These are phyloP conservation scores for Crassisporium funariophilum DNA, from an alignment of 768 basidiomycete genomes.

Conservation along the genomic window DNA sequence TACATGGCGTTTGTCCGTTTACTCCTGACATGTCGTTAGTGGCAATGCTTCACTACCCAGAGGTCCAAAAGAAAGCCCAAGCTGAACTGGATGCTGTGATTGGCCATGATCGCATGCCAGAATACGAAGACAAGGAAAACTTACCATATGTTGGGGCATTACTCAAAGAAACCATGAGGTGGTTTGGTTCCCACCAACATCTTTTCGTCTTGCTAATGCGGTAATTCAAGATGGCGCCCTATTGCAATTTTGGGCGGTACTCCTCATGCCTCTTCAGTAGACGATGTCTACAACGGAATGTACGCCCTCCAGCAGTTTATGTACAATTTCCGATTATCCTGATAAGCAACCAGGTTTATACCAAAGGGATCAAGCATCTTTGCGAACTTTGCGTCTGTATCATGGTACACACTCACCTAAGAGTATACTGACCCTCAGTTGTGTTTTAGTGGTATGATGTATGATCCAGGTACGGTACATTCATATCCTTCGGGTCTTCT, in stretches of 20 bases:
- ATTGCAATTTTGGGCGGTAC: conserved; percentile 35
- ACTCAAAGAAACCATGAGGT: conserved; percentile 41
- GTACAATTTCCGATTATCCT: background rate
- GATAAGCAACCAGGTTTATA: conserved; percentile 25
- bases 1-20: too few species aligned
- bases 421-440: background rate
- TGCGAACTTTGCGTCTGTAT: conserved; percentile 34
- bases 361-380: conserved; percentile 41
- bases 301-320: conserved; percentile 9
- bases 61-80: conserved; percentile 41
- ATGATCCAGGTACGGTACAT: conserved; percentile 27
- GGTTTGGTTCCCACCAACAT: background rate
- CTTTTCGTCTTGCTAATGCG: background rate
- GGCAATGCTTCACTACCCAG: conserved; percentile 41
- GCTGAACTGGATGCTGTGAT: conserved; percentile 39
- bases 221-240: conserved; percentile 32
- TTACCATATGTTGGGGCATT: conserved; percentile 40
- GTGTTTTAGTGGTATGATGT: conserved; percentile 31
- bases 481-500: too few species aligned
- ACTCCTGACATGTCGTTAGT: too few species aligned
- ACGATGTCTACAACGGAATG: conserved; percentile 42
- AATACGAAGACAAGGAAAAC: conserved; percentile 33
- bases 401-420: background rate
- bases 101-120: conserved; percentile 39
- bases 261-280: conserved; percentile 38